A percentile compares a stretch with the other conserved stretches of the same genome.
phyloP scores from a whole-genome alignment of 768 basidiomycete species.

The Leccinum variicolor region DNA sequence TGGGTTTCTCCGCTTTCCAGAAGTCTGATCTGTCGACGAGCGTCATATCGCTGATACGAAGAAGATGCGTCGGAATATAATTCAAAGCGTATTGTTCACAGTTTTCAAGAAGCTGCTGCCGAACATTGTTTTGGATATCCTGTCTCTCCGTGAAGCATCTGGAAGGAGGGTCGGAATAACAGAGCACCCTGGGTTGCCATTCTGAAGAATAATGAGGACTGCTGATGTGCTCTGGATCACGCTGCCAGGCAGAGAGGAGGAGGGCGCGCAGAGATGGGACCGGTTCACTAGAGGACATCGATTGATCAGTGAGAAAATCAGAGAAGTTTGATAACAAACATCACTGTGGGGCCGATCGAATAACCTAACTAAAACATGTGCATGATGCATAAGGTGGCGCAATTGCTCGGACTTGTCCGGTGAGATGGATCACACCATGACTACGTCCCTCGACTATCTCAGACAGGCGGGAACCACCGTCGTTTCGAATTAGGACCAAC shows the following conservation, averaged over 20 bases:
- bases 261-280: not conserved
- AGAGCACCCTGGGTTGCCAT: not conserved
- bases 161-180: not conserved
- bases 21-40: slow-evolving; percentile 10
- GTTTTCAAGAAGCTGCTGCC: not conserved
- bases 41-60: slow-evolving; percentile 16
- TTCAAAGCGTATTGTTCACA: slow-evolving; percentile 8
- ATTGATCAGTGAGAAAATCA: not conserved
- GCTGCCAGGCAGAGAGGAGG: not conserved
- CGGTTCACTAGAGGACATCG: not conserved
- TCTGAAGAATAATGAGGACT: not conserved
- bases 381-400: no score
- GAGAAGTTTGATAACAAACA: not conserved
- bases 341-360: no score
- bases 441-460: slow-evolving; percentile 74
- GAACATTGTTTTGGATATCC: not conserved
- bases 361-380: no score
- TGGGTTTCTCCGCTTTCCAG: slow-evolving; percentile 10
- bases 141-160: not conserved
- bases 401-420: not conserved
- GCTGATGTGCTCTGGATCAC: not conserved
- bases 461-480: slow-evolving; percentile 90
- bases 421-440: slow-evolving; percentile 42
- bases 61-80: slow-evolving; percentile 16
- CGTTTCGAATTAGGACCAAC: slow-evolving; percentile 24